These are phyloP conservation scores for Saturnispora diversa DNA, from an alignment of 805 yeast genomes.

Conservation along the genomic window DNA sequence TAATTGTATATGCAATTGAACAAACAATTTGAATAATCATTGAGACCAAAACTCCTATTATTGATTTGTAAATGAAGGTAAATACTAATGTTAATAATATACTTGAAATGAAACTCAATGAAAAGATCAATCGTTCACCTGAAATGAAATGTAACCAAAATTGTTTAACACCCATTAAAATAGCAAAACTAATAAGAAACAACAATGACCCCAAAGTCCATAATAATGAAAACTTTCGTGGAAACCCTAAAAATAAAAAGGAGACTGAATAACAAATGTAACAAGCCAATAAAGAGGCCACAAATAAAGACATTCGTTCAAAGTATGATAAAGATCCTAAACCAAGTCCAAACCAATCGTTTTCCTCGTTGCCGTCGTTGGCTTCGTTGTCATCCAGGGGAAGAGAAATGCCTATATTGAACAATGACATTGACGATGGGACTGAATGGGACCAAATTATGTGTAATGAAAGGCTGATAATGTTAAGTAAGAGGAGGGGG, in stretches of 20 bases:
- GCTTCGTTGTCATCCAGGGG: background rate
- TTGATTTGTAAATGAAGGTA: conserved; percentile 53
- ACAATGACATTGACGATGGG: too few species aligned
- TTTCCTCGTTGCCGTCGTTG: background rate
- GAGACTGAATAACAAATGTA: conserved; percentile 63
- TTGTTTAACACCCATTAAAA: conserved; percentile 78
- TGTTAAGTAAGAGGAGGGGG: too few species aligned
- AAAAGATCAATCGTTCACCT: conserved; percentile 64
- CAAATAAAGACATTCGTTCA: conserved; percentile 70
- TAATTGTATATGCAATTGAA: conserved; percentile 71
- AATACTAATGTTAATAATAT: conserved; percentile 66
- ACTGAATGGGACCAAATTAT: too few species aligned
- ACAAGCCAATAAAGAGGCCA: conserved; percentile 63
- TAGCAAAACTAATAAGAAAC: conserved; percentile 75
- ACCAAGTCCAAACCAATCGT: too few species aligned
- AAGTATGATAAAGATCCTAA: conserved; percentile 67
- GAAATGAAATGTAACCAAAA: conserved; percentile 62
- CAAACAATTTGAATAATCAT: conserved; percentile 68
- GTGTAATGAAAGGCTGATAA: too few species aligned
- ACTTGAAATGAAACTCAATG: conserved; percentile 62
- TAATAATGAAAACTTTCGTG: conserved; percentile 72
- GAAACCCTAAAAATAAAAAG: conserved; percentile 75
- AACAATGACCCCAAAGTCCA: conserved; percentile 86
- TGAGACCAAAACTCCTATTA: conserved; percentile 62
- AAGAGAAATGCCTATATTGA: too few species aligned